Conservation (phyloP, 2,329 filamentous ascomycete genomes). For the Fusarium cyanostomum region DNA sequence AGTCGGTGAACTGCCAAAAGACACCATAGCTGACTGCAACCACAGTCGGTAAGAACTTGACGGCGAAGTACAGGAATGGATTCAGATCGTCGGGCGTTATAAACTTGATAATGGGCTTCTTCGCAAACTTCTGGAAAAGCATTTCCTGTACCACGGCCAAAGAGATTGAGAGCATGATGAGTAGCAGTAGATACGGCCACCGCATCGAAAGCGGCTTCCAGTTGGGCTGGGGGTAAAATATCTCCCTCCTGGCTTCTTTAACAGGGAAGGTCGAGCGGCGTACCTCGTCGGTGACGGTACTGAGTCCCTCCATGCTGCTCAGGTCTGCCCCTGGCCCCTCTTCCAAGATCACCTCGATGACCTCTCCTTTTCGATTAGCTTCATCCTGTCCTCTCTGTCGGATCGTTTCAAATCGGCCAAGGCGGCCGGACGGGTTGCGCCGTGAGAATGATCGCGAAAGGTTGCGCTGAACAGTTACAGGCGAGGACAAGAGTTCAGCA, state of each 20-base stretch:
- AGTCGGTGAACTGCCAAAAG: constrained; percentile 72
- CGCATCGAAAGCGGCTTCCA: constrained; percentile 75
- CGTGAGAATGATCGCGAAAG: constrained; percentile 56
- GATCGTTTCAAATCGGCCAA: constrained; percentile 54
- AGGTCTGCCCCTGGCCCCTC: constrained; percentile 58
- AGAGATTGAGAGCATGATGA: constrained; percentile 63
- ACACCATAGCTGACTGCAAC: constrained; percentile 70
- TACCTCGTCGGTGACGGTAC: constrained; percentile 42
- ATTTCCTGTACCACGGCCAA: constrained; percentile 64
- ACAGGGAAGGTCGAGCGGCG: constrained; percentile 52
- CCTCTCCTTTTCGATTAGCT: constrained; percentile 67
- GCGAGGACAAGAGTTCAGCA: constrained; percentile 58
- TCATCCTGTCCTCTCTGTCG: constrained; percentile 64
- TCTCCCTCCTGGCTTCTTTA: constrained; percentile 53
- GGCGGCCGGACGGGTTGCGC: constrained; percentile 35
- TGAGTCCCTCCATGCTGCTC: constrained; percentile 60
- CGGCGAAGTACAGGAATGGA: constrained; percentile 64
- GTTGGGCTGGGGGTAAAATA: constrained; percentile 70
- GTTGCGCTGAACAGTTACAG: constrained; percentile 46
- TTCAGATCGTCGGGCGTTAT: constrained; percentile 59
- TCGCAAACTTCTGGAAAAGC: constrained; percentile 60
- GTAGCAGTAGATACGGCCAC: constrained; percentile 65
- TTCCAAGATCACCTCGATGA: constrained; percentile 66
- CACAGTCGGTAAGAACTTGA: constrained; percentile 72
- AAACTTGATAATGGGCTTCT: constrained; percentile 60